Base-by-base conservation (phyloP, 805 yeast genomes). In the Saccharomycopsis javanensis region DNA sequence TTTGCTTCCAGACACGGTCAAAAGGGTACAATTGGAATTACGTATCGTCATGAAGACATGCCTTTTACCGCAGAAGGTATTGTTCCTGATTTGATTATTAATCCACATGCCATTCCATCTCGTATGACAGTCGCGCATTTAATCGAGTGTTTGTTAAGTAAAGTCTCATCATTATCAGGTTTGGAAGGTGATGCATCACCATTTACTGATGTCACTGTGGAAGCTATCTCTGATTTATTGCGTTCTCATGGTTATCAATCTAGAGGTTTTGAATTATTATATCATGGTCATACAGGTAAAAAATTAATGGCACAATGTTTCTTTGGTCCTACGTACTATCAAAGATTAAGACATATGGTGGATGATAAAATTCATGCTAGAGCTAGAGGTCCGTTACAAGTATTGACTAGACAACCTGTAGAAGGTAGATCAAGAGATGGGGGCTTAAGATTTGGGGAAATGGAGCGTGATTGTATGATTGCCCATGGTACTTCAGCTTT, bases 381-480 rank as follows among this genome's bases (percentile, higher is more conserved):
- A 77, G 98, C 99, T 5, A 85, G 98, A 78, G 99, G 99, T 56
- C 98, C 99, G 15, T 96, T 92, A 61, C 98, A 92, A 78, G 95
- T 92, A 58, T 78, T 92, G 71, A 92, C 99, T 3, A 86, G 98
- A 75, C 99, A 92, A 73, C 99, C 99, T 4, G 97, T 91, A 62
- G 98, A 92, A 74, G 99, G 99, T 83, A 85, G 99, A 73, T 90
- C 97, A 16, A 83, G 99, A 75, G 98, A 94, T 73, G 99, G 99
- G 82, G 99, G 99, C 66, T 78, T 92, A 71, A 88, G 99, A 74
- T 91, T 92, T 81, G 99, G 99, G 68, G 99, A 92, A 74, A 94
- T 94, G 99, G 99, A 94, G 75, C 88, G 99, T 78, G 99, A 94
- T 79, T 94, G 99, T 86, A 92, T 94, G 97, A 94, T 94, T 78